Evolutionary conservation across 805 yeast genomes (phyloP).

Genomic region (Kodamaea fukazawae): DNA sequence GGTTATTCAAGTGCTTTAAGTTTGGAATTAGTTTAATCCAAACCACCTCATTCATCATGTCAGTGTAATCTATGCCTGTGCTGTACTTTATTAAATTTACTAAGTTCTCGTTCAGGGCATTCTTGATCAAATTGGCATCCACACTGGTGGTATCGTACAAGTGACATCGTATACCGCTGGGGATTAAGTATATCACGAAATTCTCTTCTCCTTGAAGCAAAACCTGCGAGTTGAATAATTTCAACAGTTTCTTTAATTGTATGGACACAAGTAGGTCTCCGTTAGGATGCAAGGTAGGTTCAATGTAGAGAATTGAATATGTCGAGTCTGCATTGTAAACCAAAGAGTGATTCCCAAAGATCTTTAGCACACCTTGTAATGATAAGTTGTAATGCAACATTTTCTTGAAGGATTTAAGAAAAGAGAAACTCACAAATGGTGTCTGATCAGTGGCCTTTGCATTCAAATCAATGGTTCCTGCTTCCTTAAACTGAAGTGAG

Average conservation of each 20-base stretch:
- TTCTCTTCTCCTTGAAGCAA: conserved; percentile 16
- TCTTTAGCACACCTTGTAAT: conserved; percentile 18
- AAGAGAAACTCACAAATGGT: conserved; percentile 34
- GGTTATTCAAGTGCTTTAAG: conserved; percentile 63
- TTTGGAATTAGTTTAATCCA: conserved; percentile 75
- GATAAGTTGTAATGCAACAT: conserved; percentile 34
- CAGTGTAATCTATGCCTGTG: conserved; percentile 29
- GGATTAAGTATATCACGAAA: conserved; percentile 38
- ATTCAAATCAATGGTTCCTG: conserved; percentile 18
- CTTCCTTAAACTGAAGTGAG: conserved; percentile 21
- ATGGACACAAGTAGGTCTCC: conserved; percentile 39
- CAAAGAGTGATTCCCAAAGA: conserved; percentile 41
- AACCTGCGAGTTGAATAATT: conserved; percentile 26
- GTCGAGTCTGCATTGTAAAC: conserved; percentile 12
- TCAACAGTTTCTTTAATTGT: conserved; percentile 21
- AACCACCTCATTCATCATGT: conserved; percentile 24
- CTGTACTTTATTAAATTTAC: conserved; percentile 32
- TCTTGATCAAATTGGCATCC: conserved; percentile 18
- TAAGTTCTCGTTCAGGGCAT: conserved; percentile 24
- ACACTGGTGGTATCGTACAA: conserved; percentile 32
- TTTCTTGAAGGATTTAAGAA: conserved; percentile 41
- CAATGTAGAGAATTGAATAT: conserved; percentile 27
- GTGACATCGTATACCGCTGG: conserved; percentile 44
- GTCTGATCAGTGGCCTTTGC: conserved; percentile 23
- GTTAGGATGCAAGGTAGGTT: conserved; percentile 35